Evolutionary conservation across 2,329 filamentous ascomycete species (phyloP).

Genomic region (Aspergillus melleus): DNA sequence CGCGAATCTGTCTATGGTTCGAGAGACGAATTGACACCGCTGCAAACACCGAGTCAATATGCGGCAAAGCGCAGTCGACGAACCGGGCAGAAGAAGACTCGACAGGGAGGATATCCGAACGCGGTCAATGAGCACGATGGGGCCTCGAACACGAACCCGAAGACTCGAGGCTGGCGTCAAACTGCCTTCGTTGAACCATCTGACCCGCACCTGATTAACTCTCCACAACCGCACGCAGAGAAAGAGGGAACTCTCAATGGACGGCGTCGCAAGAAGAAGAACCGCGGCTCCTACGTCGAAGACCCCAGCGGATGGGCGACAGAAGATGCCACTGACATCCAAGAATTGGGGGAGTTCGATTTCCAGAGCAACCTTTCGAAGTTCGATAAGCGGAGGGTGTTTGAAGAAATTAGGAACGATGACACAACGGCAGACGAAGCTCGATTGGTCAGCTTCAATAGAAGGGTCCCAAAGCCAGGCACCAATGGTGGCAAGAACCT

Average conservation of each 20-base stretch:
- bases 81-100: conserved; percentile 46
- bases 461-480: conserved; percentile 61
- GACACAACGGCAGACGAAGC: conserved; percentile 87
- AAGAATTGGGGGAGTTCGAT: conserved; percentile 92
- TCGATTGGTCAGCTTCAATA: conserved; percentile 87
- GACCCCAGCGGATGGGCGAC: conserved; percentile 87
- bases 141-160: conserved; percentile 38
- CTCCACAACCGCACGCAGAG: conserved; percentile 28
- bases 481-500: conserved; percentile 84
- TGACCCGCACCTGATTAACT: conserved; percentile 41
- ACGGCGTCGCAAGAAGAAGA: conserved; percentile 49
- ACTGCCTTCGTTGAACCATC: conserved; percentile 64
- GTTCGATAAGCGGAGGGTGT: conserved; percentile 90
- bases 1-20: conserved; percentile 18
- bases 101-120: conserved; percentile 42
- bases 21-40: conserved; percentile 18
- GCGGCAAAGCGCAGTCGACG: conserved; percentile 46
- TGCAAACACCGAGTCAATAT: conserved; percentile 27
- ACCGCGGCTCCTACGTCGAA: conserved; percentile 49
- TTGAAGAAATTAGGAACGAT: conserved; percentile 86
- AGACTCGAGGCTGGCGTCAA: conserved; percentile 67
- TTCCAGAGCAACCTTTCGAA: conserved; percentile 87
- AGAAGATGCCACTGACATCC: conserved; percentile 91
- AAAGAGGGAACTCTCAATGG: conserved; percentile 26
- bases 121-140: conserved; percentile 34